phyloP scores from a whole-genome alignment of 2,329 filamentous ascomycete genomes.

The Blastomyces emzantsi region DNA sequence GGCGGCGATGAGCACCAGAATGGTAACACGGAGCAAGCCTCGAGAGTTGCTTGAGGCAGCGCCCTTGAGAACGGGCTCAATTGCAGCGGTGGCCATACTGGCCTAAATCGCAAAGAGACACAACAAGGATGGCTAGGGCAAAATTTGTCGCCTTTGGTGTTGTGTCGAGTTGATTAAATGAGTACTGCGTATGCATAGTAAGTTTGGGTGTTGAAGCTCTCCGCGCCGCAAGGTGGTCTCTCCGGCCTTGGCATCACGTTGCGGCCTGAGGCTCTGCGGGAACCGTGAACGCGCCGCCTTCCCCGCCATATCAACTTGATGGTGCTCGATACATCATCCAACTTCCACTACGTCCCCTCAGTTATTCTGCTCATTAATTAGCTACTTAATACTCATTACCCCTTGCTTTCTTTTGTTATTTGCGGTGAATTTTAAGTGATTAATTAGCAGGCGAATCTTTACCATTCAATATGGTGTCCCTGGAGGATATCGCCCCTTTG shows the following conservation, averaged over 20 bases:
- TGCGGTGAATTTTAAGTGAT: neutral
- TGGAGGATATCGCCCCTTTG: conserved; percentile 23
- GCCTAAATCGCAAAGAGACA: conserved; percentile 22
- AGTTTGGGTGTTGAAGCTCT: neutral
- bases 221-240: conserved; percentile 37
- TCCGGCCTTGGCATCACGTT: conserved; percentile 31
- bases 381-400: neutral
- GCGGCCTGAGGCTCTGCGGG: conserved; percentile 14
- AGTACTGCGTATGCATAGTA: too few relatives aligned
- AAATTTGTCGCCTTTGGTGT: conserved; percentile 11
- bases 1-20: conserved; percentile 81
- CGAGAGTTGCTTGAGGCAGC: conserved; percentile 72
- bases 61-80: conserved; percentile 61
- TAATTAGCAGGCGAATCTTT: neutral
- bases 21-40: conserved; percentile 77
- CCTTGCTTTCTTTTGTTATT: neutral
- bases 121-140: conserved; percentile 22
- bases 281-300: conserved; percentile 8
- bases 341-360: neutral
- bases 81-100: conserved; percentile 24
- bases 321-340: neutral
- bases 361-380: neutral
- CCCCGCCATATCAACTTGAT: neutral
- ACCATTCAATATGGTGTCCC: neutral
- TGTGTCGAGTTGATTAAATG: conserved; percentile 3